Evolutionary conservation across 768 basidiomycete genomes (phyloP).

Genomic region (Macrocybe gigantea): DNA sequence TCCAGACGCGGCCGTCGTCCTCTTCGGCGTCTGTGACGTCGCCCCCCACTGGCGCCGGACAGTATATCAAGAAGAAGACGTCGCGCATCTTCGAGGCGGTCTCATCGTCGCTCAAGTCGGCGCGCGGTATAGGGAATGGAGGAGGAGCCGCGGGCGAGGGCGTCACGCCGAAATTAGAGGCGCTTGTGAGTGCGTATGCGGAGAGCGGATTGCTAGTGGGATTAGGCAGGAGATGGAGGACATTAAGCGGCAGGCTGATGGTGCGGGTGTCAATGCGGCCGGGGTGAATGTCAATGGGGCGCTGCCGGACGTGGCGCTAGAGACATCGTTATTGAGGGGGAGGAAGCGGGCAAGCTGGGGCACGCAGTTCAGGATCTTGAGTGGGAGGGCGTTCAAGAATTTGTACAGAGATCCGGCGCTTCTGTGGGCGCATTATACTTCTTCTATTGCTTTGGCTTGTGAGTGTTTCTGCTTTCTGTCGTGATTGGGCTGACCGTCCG

Average conservation of each 20-base stretch:
- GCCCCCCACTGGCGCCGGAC: slow-evolving; percentile 20
- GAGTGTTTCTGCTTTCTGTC: slow-evolving; percentile 24
- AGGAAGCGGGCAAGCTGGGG: slow-evolving; percentile 78
- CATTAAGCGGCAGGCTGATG: slow-evolving; percentile 27
- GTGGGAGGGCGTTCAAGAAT: slow-evolving; percentile 97
- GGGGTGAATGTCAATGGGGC: slow-evolving; percentile 19
- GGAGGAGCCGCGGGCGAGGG: slow-evolving; percentile 16
- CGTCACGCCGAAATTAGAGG: slow-evolving; percentile 55
- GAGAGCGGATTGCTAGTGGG: slow-evolving; percentile 54
- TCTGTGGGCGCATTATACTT: slow-evolving; percentile 84
- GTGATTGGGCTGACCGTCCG: neutral
- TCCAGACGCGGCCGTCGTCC: slow-evolving; percentile 40
- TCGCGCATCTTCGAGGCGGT: slow-evolving; percentile 67
- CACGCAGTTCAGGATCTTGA: slow-evolving; percentile 92
- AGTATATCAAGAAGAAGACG: slow-evolving; percentile 65
- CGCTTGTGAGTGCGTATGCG: slow-evolving; percentile 70
- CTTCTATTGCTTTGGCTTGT: slow-evolving; percentile 81
- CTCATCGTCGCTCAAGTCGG: slow-evolving; percentile 18
- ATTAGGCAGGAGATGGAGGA: slow-evolving; percentile 60
- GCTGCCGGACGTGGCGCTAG: slow-evolving; percentile 62
- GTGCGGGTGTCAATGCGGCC: slow-evolving; percentile 1
- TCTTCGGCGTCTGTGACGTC: slow-evolving; percentile 24
- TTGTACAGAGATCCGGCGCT: slow-evolving; percentile 92
- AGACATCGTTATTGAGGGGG: slow-evolving; percentile 63
- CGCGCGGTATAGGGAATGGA: neutral